Evolutionary conservation across 768 basidiomycete genomes (phyloP).

Genomic region (Lyophyllum semitale): DNA sequence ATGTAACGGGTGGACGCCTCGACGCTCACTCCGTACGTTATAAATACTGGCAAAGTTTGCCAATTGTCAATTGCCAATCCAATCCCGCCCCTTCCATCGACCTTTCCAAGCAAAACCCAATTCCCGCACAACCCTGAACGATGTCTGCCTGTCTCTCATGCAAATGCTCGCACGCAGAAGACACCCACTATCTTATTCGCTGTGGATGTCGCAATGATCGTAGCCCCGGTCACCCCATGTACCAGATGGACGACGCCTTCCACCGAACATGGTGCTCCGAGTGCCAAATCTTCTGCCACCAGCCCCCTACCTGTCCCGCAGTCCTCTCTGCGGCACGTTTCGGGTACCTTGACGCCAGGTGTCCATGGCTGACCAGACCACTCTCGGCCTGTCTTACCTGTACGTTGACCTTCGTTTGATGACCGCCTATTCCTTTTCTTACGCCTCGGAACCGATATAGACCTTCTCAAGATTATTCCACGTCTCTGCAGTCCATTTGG

Average conservation of each 20-base stretch:
- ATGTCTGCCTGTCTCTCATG: constrained; percentile 12
- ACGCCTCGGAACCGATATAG: background rate
- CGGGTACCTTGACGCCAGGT: constrained; percentile 13
- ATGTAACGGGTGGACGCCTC: constrained; percentile 5
- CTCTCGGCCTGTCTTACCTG: constrained; percentile 17
- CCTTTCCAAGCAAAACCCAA: background rate
- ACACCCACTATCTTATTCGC: constrained; percentile 30
- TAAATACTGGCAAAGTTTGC: constrained; percentile 7
- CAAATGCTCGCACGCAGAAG: constrained; percentile 20
- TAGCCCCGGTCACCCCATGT: constrained; percentile 28
- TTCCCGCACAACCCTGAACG: background rate
- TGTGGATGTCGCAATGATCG: constrained; percentile 35
- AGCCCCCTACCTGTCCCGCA: constrained; percentile 24
- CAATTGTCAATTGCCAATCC: background rate
- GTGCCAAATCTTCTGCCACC: constrained; percentile 29
- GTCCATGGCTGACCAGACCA: constrained; percentile 10
- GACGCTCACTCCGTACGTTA: constrained; percentile 10
- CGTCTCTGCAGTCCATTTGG: background rate
- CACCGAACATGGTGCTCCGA: constrained; percentile 33
- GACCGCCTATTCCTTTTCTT: background rate
- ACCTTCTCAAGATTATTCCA: constrained; percentile 5
- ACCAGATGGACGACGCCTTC: constrained; percentile 32
- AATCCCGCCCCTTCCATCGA: background rate
- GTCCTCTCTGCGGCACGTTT: constrained; percentile 13
- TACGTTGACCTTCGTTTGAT: constrained; percentile 4